Conservation (phyloP, 1,139 yeast genomes). For the Suhomyces terraborum region DNA sequence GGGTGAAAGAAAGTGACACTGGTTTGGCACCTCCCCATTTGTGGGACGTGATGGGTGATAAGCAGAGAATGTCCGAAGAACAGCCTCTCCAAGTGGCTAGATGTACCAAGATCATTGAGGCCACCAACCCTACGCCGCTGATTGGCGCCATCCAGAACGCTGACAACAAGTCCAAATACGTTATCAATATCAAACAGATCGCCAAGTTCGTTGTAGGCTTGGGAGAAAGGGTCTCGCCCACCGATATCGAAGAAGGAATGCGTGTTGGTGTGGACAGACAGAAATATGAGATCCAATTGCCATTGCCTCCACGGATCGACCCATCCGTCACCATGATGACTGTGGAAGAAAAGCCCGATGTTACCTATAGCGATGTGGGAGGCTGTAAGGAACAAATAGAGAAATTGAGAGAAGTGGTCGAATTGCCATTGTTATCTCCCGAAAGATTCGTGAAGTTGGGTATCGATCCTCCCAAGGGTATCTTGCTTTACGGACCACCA, state of each 20-base stretch:
- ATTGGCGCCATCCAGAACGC: slow-evolving; percentile 53
- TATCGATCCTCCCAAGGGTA: slow-evolving; percentile 98
- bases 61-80: slow-evolving; percentile 88
- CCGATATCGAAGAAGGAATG: slow-evolving; percentile 99
- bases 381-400: slow-evolving; percentile 98
- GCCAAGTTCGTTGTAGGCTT: slow-evolving; percentile 96
- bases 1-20: slow-evolving; percentile 92
- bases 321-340: slow-evolving; percentile 99
- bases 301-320: slow-evolving; percentile 95
- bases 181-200: slow-evolving; percentile 94
- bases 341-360: slow-evolving; percentile 96
- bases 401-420: slow-evolving; percentile 95
- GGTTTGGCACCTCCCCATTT: slow-evolving; percentile 93
- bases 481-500: slow-evolving; percentile 94
- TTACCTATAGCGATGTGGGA: slow-evolving; percentile 89
- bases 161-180: slow-evolving; percentile 86
- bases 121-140: slow-evolving; percentile 37
- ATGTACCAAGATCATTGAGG: slow-evolving; percentile 93
- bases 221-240: slow-evolving; percentile 96
- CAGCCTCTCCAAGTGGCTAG: slow-evolving; percentile 98
- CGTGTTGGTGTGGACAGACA: slow-evolving; percentile 98
- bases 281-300: slow-evolving; percentile 94
- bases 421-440: slow-evolving; percentile 89
- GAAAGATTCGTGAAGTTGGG: slow-evolving; percentile 96
- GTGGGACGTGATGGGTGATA: slow-evolving; percentile 98